Evolutionary conservation across 2,329 filamentous ascomycete genomes (phyloP), one percentile per base, ranked within the genome.

Genomic region (Talaromyces sp.): DNA sequence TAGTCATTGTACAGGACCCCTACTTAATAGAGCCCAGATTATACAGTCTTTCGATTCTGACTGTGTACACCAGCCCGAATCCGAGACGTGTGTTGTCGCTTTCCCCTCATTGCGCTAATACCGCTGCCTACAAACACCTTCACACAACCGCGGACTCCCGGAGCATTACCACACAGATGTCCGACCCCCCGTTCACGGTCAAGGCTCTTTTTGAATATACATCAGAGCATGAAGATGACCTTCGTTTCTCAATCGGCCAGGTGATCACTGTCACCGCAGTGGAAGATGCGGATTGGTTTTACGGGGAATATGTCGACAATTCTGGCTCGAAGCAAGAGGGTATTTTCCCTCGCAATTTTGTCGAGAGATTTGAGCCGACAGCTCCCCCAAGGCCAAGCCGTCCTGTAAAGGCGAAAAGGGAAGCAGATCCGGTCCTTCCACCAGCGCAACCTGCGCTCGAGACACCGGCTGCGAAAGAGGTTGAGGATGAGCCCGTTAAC

Each of bases 341-440:
- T 65, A 89, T 97, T 67, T 97, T 97, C 74, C 93, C 91, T 53
- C 88, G 89, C 72, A 99, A 97, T 77, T 99, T 99, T 71, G 94
- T 99, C 69, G 94, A 99, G 75, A 91, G 88, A 76, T 95, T 91
- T 75, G 93, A 97, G 73, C 94, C 94, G 37, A 88, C 86, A 58
- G 88, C 93, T 63, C 94, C 94, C 60, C 91, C 92, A 60, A 86
- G 94, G 60, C 94, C 94, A 59, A 82, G 84, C 62, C 86, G 94
- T 67, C 80, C 84, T 15, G 77, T 74, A 59, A 86, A 89, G 64
- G 76, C 82, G 54, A 92, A 88, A 78, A 89, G 85, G 70, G 85
- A 88, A 37, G 67, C 77, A 58, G 75, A 74, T 58, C 63, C 70
- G 39, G 66, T 69, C 59, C 67, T 75, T 59, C 21, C 51, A 15